Evolutionary conservation across 495 filamentous ascomycete species (phyloP).

Genomic region (Penicillium paradoxum): DNA sequence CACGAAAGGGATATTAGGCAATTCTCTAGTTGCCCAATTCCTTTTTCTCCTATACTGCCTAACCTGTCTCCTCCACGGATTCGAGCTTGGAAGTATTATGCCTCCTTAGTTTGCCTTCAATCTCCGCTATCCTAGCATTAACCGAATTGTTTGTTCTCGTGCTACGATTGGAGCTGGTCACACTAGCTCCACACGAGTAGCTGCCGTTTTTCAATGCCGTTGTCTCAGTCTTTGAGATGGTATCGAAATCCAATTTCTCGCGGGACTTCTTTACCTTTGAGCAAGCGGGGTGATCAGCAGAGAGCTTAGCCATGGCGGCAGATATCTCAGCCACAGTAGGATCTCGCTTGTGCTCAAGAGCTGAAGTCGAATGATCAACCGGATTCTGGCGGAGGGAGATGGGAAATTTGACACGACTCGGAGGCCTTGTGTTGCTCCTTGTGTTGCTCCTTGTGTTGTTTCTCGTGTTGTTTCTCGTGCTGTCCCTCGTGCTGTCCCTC

Average conservation of each 20-base stretch:
- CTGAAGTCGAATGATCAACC: neutral
- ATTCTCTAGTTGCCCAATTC: no score
- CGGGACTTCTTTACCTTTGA: neutral
- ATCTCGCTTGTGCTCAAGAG: neutral
- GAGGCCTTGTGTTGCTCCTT: neutral
- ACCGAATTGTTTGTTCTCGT: neutral
- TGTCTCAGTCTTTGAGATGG: neutral
- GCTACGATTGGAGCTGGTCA: neutral
- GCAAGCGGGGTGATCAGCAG: neutral
- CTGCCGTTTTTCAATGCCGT: neutral
- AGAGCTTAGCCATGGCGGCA: neutral
- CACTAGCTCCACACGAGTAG: neutral
- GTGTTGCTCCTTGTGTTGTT: neutral
- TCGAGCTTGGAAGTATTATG: neutral
- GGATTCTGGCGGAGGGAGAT: neutral
- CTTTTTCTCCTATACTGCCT: no score
- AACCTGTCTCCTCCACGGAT: neutral
- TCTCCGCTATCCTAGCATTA: neutral
- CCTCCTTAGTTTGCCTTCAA: neutral
- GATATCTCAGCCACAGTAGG: neutral
- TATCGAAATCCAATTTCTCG: neutral
- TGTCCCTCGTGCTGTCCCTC: neutral
- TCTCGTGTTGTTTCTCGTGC: neutral
- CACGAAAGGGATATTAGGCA: neutral
- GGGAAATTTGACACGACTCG: neutral